Base-by-base conservation (phyloP, 176 grass and related monocot genomes). In the Oryza rufipogon region DNA sequence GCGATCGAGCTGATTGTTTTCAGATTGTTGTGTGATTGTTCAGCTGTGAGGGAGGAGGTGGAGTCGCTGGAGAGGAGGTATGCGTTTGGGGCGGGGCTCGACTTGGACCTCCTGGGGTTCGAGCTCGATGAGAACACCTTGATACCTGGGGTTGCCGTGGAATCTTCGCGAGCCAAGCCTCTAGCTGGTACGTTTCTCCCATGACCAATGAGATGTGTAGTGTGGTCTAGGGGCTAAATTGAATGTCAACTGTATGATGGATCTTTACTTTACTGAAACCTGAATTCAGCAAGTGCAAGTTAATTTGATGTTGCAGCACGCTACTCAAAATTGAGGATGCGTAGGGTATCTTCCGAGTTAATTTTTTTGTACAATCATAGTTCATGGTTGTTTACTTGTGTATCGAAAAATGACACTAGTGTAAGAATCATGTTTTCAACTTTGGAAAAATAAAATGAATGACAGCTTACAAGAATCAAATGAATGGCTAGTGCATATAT, bases 21-120 rank as follows among this genome's bases (percentile, higher is more conserved):
- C 36, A 19, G 30, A 23, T 61, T 79, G 12, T 68, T 36, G 71
- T 10, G 60, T 71, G 56, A 20, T 81, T 82, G 0, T 66, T 84
- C 89, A 99, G 96, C 89, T 89, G 88, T 96, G 45, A 65, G 89
- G 64, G 91, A 96, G 69, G 96, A 96, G 83, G 64, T 94, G 6
- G 87, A 92, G 16, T 81, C 82, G 33, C 22, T 96, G 67, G 52
- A 58, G 66, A 91, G 89, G 84, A 94, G 93, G 80, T 96, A 96
- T 66, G 93, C 93, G 0, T 99, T 96, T 12, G 96, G 96, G 8
- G 86, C 84, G 7, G 86, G 96, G 34, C 88, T 99, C 25, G 96
- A 99, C 75, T 87, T 99, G 77, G 96, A 96, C 41, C 86, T 99
- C 48, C 66, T 99, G 80, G 96, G 96, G 4, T 92, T 96, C 70